Conservation (phyloP, 345 rosid species). For the Gossypium stocksii region DNA sequence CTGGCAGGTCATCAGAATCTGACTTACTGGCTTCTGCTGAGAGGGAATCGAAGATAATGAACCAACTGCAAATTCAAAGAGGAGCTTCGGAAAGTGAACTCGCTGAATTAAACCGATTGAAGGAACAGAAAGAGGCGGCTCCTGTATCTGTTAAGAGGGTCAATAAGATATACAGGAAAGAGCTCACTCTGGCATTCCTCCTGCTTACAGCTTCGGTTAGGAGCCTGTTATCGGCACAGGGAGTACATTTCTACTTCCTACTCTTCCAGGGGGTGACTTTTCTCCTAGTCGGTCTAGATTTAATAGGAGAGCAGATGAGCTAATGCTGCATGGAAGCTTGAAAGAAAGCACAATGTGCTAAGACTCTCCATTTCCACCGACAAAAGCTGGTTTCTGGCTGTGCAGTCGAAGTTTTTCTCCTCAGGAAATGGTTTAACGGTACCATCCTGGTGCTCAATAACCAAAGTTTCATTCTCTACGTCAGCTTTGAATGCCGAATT, state of each 20-base stretch:
- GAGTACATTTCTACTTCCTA: conserved; percentile 82
- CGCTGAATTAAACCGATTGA: conserved; percentile 43
- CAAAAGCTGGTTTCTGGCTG: no score
- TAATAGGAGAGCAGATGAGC: conserved; percentile 84
- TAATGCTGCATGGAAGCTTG: conserved; percentile 10
- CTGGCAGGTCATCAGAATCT: conserved; percentile 84
- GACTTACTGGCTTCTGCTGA: conserved; percentile 65
- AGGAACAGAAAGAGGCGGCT: conserved; percentile 28
- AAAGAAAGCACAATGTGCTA: no score
- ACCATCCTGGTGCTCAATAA: conserved; percentile 23
- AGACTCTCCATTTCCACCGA: no score
- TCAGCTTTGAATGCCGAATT: background rate
- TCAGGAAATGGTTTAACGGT: no score
- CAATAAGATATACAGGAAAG: conserved; percentile 74
- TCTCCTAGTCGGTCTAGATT: conserved; percentile 78
- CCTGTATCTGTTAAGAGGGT: conserved; percentile 44
- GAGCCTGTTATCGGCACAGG: conserved; percentile 72
- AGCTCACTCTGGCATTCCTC: conserved; percentile 70
- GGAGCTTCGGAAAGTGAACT: conserved; percentile 75
- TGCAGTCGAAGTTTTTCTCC: no score
- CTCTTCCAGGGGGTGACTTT: conserved; percentile 77
- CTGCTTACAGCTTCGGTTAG: conserved; percentile 69
- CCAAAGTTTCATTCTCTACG: conserved; percentile 1
- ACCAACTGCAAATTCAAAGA: conserved; percentile 44
- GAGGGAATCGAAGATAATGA: conserved; percentile 43